Evolutionary conservation across 495 filamentous ascomycete species (phyloP), one percentile per base, ranked within the genome.

Genomic region (Penicillium pancosmium): DNA sequence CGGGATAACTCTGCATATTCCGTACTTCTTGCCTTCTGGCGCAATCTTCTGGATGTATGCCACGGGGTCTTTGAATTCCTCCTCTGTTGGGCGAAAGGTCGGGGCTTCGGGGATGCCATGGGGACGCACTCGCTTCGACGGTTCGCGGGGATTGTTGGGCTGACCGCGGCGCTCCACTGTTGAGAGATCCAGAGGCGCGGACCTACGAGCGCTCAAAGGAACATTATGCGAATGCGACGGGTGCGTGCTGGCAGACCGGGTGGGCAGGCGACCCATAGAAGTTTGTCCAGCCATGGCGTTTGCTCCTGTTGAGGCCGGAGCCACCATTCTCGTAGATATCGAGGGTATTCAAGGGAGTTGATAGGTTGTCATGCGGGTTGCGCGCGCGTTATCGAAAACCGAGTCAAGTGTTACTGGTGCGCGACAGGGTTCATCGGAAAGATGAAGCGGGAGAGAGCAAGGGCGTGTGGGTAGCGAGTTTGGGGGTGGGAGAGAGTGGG

Each of bases 21-120:
- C 94, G 72, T 90, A 99, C 66, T 91, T 85, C 53, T 72, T 78
- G 16, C 90, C 94, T 66, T 97, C 92, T 6, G 88, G 86, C 12
- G 86, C 79, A 62, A 99, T 97, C 68, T 91, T 96, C 62, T 84
- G 83, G 50, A 99, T 93, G 70, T 96, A 99, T 69, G 88, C 87
- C 62, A 96, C 85, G 3, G 95, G 94, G 66, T 98, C 92, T 65
- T 88, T 91, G 77, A 92, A 99, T 71, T 99, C 92, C 62, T 97
- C 92, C 69, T 90, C 87, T 0, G 91, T 96, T 43, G 94, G 95
- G 59, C 87, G 81, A 70, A 90, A 99, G 2, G 92, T 93, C 7
- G 93, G 95, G 41, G 95, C 95, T 65, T 99, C 94, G 65, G 88
- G 82, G 31, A 99, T 78, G 36, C 87, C 91, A 73, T 93, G 91